Percentiles rank a stretch among this genome's conserved stretches.
These are phyloP conservation scores for Gossypium bickii DNA, from an alignment of 345 rosid genomes.

Conservation along the genomic window DNA sequence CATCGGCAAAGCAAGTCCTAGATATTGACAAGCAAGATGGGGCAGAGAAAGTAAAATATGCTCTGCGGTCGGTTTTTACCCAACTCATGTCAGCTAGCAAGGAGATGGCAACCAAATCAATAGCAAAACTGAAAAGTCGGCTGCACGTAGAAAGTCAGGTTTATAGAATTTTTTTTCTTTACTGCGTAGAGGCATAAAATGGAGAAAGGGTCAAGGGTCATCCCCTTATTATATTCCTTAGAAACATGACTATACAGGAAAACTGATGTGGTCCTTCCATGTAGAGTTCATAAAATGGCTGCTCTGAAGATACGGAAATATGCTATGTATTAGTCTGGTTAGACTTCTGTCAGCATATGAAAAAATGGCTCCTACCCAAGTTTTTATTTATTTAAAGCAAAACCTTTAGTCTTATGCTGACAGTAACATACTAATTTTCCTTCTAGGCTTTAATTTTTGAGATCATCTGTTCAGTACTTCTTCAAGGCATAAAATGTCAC, in stretches of 20 bases:
- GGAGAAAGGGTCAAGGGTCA: background rate
- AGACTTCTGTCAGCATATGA: background rate
- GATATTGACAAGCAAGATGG: slow-evolving; percentile 47
- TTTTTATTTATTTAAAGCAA: background rate
- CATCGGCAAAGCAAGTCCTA: slow-evolving; percentile 47
- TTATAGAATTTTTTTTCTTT: background rate
- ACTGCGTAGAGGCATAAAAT: background rate
- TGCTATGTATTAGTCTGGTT: background rate
- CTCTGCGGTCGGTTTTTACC: slow-evolving; percentile 68
- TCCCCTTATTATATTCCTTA: background rate
- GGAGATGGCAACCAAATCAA: slow-evolving; percentile 51
- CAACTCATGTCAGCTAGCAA: slow-evolving; percentile 71
- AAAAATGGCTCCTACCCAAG: background rate
- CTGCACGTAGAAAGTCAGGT: slow-evolving; percentile 71
- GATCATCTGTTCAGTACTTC: too few species aligned
- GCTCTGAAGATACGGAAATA: background rate
- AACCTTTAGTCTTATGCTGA: background rate
- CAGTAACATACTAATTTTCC: background rate
- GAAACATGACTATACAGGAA: background rate
- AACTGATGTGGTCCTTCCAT: background rate
- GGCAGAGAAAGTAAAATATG: slow-evolving; percentile 50
- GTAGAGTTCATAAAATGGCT: background rate
- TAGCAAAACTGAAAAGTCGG: slow-evolving; percentile 59
- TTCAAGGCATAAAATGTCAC: background rate
- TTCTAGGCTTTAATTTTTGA: background rate